Conservation (phyloP, 176 grass and related monocot species). For the Sorghum bicolor region DNA sequence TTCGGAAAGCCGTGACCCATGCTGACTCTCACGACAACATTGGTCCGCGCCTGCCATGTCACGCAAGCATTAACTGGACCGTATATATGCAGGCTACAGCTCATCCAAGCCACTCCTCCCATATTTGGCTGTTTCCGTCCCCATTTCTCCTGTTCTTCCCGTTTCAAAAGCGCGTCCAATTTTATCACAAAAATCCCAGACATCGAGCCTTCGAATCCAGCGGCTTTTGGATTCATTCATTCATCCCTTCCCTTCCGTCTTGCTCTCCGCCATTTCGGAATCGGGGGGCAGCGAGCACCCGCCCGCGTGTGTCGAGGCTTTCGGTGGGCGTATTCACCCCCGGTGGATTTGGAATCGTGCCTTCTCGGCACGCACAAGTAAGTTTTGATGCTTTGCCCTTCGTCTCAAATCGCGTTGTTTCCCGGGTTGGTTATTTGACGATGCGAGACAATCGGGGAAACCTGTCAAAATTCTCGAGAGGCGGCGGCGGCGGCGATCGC, state of each 20-base stretch:
- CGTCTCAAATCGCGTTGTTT: neutral
- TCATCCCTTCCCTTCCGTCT: neutral
- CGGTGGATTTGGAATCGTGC: conserved; percentile 38
- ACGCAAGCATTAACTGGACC: neutral
- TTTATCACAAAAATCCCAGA: conserved; percentile 3
- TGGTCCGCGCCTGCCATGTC: conserved; percentile 20
- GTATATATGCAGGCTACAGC: conserved; percentile 1
- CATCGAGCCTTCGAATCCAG: conserved; percentile 5
- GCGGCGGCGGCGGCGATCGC: conserved; percentile 37
- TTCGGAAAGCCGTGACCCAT: neutral
- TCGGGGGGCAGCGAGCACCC: neutral
- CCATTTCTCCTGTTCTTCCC: neutral
- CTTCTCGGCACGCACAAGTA: conserved; percentile 38
- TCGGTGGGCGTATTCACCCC: neutral
- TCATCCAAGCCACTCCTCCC: conserved; percentile 15
- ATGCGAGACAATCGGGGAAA: neutral
- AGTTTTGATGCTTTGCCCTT: conserved; percentile 39
- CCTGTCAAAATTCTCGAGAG: neutral
- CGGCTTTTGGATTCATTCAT: neutral
- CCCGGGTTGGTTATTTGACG: neutral
- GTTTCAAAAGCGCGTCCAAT: conserved; percentile 13
- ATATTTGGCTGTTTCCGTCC: conserved; percentile 6
- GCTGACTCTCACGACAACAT: conserved; percentile 9
- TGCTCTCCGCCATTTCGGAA: neutral
- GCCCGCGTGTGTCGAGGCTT: neutral